Evolutionary conservation across 2,329 filamentous ascomycete species (phyloP).

Genomic region (Microsporum audouinii): DNA sequence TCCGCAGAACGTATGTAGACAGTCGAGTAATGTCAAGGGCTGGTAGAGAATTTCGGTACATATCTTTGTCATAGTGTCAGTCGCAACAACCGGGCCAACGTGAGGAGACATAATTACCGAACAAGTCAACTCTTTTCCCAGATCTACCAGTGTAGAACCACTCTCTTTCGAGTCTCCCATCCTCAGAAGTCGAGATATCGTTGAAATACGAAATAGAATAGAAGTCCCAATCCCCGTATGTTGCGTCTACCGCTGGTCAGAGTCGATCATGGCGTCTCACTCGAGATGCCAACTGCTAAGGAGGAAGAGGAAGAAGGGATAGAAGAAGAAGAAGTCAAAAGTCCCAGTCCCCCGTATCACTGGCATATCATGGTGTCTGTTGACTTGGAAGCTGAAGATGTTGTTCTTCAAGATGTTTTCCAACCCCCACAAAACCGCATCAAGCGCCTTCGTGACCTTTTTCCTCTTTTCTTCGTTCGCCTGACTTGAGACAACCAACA

Average conservation of each 20-base stretch:
- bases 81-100: background rate
- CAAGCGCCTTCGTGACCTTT: background rate
- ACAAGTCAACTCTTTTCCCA: slow-evolving; percentile 90
- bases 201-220: background rate
- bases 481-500: background rate
- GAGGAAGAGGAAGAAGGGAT: background rate
- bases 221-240: background rate
- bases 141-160: slow-evolving; percentile 43
- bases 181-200: background rate
- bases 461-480: background rate
- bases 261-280: background rate
- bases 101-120: slow-evolving; percentile 51
- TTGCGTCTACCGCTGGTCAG: background rate
- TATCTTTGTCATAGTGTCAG: slow-evolving; percentile 48
- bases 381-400: background rate
- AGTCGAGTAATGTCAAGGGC: slow-evolving; percentile 82
- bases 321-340: background rate
- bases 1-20: slow-evolving; percentile 90
- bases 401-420: background rate
- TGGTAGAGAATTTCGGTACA: slow-evolving; percentile 92
- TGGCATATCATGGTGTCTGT: background rate
- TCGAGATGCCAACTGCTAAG: background rate
- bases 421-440: background rate
- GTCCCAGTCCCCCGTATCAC: background rate
- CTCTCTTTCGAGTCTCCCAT: background rate